These are phyloP conservation scores for Phytophthora melonis DNA, from an alignment of 352 stramenopile species.

Conservation along the genomic window DNA sequence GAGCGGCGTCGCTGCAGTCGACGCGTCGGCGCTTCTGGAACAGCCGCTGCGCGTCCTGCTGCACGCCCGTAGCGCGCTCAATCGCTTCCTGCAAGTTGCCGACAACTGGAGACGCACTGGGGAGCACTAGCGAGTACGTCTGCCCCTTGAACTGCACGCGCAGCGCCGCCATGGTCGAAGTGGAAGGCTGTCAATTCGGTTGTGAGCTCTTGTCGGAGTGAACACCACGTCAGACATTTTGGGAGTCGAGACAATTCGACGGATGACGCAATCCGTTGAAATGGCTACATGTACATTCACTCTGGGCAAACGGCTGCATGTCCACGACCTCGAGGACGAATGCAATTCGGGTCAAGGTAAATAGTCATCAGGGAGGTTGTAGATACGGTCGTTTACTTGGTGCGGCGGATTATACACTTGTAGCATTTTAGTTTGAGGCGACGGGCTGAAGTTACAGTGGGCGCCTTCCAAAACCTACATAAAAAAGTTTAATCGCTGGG, in stretches of 20 bases:
- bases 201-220: constrained; percentile 16
- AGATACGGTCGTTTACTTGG: too few relatives aligned
- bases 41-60: constrained; percentile 58
- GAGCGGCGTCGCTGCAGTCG: constrained; percentile 36
- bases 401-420: too few relatives aligned
- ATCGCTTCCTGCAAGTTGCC: constrained; percentile 53
- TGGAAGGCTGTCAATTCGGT: constrained; percentile 26
- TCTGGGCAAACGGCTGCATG: constrained; percentile 17
- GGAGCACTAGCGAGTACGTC: constrained; percentile 39
- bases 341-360: too few relatives aligned
- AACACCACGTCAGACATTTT: background rate
- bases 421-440: too few relatives aligned
- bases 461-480: too few relatives aligned
- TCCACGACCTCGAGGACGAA: background rate
- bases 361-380: too few relatives aligned
- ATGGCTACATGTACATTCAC: background rate
- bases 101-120: constrained; percentile 36
- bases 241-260: background rate
- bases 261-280: background rate
- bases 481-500: too few relatives aligned
- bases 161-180: constrained; percentile 40
- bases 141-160: constrained; percentile 61
- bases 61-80: constrained; percentile 33
- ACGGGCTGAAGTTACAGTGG: too few relatives aligned
- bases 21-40: constrained; percentile 68